Evolutionary conservation across 2,329 filamentous ascomycete genomes (phyloP).

Genomic region (Fusarium sp.): DNA sequence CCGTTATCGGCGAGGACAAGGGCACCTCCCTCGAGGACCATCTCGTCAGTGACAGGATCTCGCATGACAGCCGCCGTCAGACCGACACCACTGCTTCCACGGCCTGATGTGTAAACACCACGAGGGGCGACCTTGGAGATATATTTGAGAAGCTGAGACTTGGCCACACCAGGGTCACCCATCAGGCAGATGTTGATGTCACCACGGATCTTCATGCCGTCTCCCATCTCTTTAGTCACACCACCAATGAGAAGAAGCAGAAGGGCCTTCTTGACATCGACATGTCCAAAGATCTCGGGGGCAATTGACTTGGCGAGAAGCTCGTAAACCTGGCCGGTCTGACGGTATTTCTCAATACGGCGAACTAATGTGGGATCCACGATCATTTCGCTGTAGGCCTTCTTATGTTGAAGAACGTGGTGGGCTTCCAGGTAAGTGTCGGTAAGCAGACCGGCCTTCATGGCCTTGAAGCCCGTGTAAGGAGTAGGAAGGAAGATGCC

Average conservation of each 20-base stretch:
- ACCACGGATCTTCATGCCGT: conserved; percentile 98
- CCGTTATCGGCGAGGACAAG: conserved; percentile 84
- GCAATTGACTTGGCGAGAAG: conserved; percentile 96
- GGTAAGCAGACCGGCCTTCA: conserved; percentile 93
- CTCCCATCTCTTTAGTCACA: conserved; percentile 95
- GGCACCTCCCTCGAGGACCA: conserved; percentile 84
- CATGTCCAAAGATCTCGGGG: conserved; percentile 94
- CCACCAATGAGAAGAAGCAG: conserved; percentile 95
- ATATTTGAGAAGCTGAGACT: conserved; percentile 97
- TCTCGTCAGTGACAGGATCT: conserved; percentile 84
- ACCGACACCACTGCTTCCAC: conserved; percentile 84
- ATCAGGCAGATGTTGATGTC: conserved; percentile 99
- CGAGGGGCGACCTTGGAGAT: conserved; percentile 98
- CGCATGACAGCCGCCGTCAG: conserved; percentile 86
- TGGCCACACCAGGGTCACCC: conserved; percentile 99
- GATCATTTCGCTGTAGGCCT: conserved; percentile 92
- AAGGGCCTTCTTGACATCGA: conserved; percentile 97
- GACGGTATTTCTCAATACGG: conserved; percentile 85
- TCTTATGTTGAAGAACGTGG: conserved; percentile 94
- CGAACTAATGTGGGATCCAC: conserved; percentile 83
- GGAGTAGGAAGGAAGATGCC: conserved; percentile 97
- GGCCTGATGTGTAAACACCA: conserved; percentile 85
- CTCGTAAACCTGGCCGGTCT: conserved; percentile 93
- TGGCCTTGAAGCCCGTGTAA: conserved; percentile 98
- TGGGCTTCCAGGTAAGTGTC: conserved; percentile 98